Conservation (phyloP, 2,329 filamentous ascomycete genomes). For the Tolypocladium guangdongense region DNA sequence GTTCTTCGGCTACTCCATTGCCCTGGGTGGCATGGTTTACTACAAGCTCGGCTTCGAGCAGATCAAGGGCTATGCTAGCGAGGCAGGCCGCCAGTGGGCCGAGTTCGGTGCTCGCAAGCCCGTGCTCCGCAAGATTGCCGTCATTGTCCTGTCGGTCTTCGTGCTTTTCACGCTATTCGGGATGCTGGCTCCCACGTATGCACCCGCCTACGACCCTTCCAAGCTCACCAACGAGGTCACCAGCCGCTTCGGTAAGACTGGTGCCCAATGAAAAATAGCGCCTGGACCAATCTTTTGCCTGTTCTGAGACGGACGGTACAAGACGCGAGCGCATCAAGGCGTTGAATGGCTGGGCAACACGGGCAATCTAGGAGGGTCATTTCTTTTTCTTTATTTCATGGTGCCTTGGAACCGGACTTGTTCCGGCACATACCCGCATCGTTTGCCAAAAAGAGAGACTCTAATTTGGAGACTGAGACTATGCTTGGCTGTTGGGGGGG, state of each 20-base stretch:
- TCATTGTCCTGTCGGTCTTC: conserved; percentile 53
- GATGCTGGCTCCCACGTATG: conserved; percentile 51
- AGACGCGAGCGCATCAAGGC: conserved; percentile 7
- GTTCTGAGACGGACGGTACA: neutral
- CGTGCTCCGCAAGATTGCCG: conserved; percentile 63
- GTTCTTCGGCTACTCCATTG: conserved; percentile 75
- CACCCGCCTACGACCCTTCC: conserved; percentile 41
- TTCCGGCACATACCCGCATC: conserved; percentile 14
- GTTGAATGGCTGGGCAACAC: conserved; percentile 17
- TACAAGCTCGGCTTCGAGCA: conserved; percentile 80
- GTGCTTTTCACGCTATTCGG: conserved; percentile 61
- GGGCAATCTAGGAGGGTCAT: conserved; percentile 18
- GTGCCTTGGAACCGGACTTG: conserved; percentile 10
- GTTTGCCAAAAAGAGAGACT: conserved; percentile 10
- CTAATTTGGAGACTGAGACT: conserved; percentile 8
- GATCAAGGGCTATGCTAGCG: conserved; percentile 66
- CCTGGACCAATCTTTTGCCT: neutral
- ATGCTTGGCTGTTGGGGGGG: conserved; percentile 17
- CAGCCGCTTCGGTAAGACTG: conserved; percentile 34
- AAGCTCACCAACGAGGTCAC: conserved; percentile 37
- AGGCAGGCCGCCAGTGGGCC: conserved; percentile 68
- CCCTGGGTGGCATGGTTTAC: conserved; percentile 64
- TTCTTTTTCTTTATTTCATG: conserved; percentile 9
- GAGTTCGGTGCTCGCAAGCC: conserved; percentile 75
- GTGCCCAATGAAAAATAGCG: conserved; percentile 4